Percentiles rank a stretch among this genome's conserved stretches.
Evolutionary conservation across 345 rosid species (phyloP).

Genomic region (Microcos paniculata): DNA sequence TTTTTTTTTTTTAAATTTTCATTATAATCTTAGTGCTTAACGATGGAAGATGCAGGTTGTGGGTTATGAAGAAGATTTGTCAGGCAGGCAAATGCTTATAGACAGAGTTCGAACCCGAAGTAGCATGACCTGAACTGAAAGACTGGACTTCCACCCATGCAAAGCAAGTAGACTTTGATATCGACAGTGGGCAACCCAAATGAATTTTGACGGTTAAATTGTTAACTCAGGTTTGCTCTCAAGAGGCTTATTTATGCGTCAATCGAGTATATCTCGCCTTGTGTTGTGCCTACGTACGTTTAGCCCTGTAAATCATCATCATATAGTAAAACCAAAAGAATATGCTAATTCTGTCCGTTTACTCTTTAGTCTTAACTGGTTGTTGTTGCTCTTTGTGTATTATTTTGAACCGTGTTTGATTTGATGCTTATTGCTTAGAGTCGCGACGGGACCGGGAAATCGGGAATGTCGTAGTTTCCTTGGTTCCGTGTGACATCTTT

Average conservation of each 20-base stretch:
- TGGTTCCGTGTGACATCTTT: too few relatives aligned
- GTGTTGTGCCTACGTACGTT: background rate
- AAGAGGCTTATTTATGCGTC: background rate
- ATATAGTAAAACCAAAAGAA: too few relatives aligned
- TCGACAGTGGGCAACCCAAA: background rate
- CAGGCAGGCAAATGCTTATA: constrained; percentile 95
- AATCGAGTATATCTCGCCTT: too few relatives aligned
- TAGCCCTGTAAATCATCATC: too few relatives aligned
- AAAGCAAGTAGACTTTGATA: background rate
- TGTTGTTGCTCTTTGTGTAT: too few relatives aligned
- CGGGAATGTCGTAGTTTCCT: too few relatives aligned
- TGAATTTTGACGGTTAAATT: background rate
- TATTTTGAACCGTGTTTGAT: too few relatives aligned
- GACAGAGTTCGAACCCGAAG: constrained; percentile 88
- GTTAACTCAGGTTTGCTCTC: background rate
- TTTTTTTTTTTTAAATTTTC: constrained; percentile 1
- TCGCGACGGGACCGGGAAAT: too few relatives aligned
- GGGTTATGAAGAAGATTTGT: constrained; percentile 89
- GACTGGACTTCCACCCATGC: background rate
- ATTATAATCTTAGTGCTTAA: background rate
- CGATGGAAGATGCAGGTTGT: constrained; percentile 60
- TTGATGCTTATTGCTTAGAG: too few relatives aligned
- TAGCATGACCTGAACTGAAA: constrained; percentile 48
- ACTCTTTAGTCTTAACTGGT: too few relatives aligned
- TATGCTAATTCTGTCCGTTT: too few relatives aligned